Percentiles rank a stretch among this genome's conserved stretches.
These are phyloP conservation scores for Herpetomonas tarakana DNA, from an alignment of 208 protist species.

Conservation along the genomic window DNA sequence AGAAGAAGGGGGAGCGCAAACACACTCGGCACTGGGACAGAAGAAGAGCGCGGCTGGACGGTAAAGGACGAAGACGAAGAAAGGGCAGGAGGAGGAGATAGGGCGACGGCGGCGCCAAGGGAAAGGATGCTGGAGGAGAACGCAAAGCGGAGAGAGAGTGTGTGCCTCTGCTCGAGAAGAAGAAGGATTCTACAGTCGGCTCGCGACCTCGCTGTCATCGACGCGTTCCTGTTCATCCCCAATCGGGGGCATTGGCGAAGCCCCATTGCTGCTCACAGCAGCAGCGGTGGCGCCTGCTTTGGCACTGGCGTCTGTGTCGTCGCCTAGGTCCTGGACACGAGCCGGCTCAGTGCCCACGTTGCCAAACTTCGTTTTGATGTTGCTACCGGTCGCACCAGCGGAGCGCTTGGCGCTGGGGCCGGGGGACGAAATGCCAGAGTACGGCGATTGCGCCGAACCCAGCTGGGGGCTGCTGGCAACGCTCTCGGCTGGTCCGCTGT, in stretches of 20 bases:
- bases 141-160: too few species aligned
- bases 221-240: constrained; percentile 48
- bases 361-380: constrained; percentile 60
- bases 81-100: too few species aligned
- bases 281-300: constrained; percentile 7
- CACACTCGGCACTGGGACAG: too few species aligned
- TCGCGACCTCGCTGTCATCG: constrained; percentile 33
- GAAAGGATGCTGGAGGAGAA: too few species aligned
- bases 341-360: constrained; percentile 46
- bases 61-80: too few species aligned
- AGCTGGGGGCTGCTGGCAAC: not conserved
- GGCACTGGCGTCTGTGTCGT: constrained; percentile 9
- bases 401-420: constrained; percentile 6
- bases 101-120: too few species aligned
- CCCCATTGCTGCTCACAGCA: constrained; percentile 4
- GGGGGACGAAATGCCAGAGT: not conserved
- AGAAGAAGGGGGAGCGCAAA: too few species aligned
- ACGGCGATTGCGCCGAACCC: not conserved
- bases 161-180: too few species aligned
- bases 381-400: constrained; percentile 4
- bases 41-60: too few species aligned
- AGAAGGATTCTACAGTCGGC: not conserved
- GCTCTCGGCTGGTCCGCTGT: constrained; percentile 14
- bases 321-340: constrained; percentile 29
- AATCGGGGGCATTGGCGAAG: constrained; percentile 20